Conservation (phyloP, 306 rosid species). For the Casuarina equisetifolia region DNA sequence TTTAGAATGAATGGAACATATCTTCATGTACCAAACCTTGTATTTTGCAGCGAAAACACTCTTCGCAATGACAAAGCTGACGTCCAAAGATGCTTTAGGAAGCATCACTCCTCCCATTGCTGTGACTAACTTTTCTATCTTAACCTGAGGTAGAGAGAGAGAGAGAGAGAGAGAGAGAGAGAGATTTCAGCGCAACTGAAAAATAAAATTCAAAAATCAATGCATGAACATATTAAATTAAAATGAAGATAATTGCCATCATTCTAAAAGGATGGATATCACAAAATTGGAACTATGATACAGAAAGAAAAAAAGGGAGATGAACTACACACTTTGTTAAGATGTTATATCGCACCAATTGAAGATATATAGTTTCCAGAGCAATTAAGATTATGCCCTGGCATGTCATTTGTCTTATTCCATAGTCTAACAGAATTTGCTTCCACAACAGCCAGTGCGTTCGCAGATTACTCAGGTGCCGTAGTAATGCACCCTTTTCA, state of each 20-base stretch:
- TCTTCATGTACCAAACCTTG: conserved; percentile 53
- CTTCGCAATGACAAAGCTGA: conserved; percentile 80
- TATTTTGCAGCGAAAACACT: conserved; percentile 90
- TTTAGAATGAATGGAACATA: no score
- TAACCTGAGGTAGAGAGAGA: conserved; percentile 45
- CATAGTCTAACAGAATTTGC: no score
- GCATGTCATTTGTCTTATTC: neutral
- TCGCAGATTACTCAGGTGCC: neutral
- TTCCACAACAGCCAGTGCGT: neutral
- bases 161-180: conserved; percentile 17
- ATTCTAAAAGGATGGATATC: neutral
- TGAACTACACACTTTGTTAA: neutral
- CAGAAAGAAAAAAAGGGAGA: neutral
- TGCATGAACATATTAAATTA: conserved; percentile 9
- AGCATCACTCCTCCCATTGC: conserved; percentile 91
- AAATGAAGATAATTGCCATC: conserved; percentile 16
- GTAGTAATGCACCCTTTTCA: neutral
- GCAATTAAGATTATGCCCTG: neutral
- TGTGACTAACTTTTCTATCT: conserved; percentile 66
- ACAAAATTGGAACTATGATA: neutral
- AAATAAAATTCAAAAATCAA: conserved; percentile 1
- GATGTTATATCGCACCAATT: neutral
- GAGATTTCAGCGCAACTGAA: conserved; percentile 18
- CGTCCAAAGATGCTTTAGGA: conserved; percentile 58
- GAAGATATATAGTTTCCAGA: neutral